Conservation (phyloP, 176 grass and related monocot genomes). For the Raddia guianensis region DNA sequence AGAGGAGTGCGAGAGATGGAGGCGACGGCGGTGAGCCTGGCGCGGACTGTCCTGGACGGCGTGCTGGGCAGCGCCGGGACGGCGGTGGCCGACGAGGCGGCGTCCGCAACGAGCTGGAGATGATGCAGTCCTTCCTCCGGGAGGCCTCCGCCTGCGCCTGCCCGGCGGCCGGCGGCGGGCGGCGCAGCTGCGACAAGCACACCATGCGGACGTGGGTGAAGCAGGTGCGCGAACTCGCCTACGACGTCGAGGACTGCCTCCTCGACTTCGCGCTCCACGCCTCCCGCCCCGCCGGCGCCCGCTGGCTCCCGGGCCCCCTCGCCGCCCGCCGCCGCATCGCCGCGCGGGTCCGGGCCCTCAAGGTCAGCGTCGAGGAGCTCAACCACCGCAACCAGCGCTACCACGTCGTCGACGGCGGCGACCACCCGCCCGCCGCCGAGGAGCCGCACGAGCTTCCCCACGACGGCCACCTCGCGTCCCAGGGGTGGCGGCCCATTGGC, state of each 20-base stretch:
- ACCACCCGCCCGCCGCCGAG: background rate
- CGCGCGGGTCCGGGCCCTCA: slow-evolving; percentile 20
- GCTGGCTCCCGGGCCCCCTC: background rate
- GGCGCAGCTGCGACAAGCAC: background rate
- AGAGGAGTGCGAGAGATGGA: slow-evolving; percentile 18
- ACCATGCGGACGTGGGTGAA: slow-evolving; percentile 36
- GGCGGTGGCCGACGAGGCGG: slow-evolving; percentile 39
- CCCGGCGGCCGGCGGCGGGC: background rate
- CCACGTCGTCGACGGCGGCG: background rate
- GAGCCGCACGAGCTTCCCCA: background rate
- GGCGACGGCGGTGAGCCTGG: slow-evolving; percentile 44
- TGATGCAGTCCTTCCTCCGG: slow-evolving; percentile 41
- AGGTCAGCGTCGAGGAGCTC: slow-evolving; percentile 18
- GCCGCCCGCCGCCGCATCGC: slow-evolving; percentile 3
- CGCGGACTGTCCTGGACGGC: slow-evolving; percentile 44
- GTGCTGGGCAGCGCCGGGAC: slow-evolving; percentile 33
- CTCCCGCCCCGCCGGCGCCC: background rate
- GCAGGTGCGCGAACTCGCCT: slow-evolving; percentile 44
- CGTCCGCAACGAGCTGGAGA: slow-evolving; percentile 43
- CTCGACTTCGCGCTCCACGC: slow-evolving; percentile 23
- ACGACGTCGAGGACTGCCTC: slow-evolving; percentile 53
- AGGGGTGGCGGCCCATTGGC: slow-evolving; percentile 17
- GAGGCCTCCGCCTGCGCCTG: background rate
- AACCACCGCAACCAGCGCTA: slow-evolving; percentile 6
- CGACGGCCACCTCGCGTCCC: background rate